Evolutionary conservation across 1,284 basidiomycete genomes (phyloP), one percentile per base, ranked within the genome.

Genomic region (Pseudozyma tsukubaensis): DNA sequence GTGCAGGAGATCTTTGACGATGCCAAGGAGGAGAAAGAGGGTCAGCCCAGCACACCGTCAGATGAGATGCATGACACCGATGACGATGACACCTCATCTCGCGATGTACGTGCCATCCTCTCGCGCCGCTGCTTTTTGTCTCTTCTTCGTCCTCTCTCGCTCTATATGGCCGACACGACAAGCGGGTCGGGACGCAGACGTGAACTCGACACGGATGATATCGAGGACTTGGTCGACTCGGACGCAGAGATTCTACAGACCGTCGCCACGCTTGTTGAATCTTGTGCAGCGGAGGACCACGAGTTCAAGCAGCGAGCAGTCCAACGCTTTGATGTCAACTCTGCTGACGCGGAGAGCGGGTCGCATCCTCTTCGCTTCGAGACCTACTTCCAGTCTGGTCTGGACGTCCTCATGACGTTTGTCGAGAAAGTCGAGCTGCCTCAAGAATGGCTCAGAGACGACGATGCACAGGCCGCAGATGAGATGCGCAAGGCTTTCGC

Each of bases 401-500:
- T 78, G 6, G 62, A 73, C 34, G 36, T 48, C 29, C 60, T 78
- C 57, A 68, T 81, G 59, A 55, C 59, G 29, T 77, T 80, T 35
- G 69, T 81, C 35, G 78, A 82, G 50, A 52, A 29, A 24, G 73
- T 68, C 1, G 60, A 74, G 11, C 19, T 67, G 14, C 77, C 77
- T 0, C 50, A 39, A 3, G 54, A 59, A 21, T 79, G 79, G 79
- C 35, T 48, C 16, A 36, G n/a, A 1, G 44, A 36, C 37, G 32
- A 21, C 11, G 50, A 58, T 29, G 29, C 36, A 14, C 58, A 71
- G 35, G 59, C 66, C 16, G 62, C 61, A 4, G 72, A 71, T 19
- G 82, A 85, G 39, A 90, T 89, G 84, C 88, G 90, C 78, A 92
- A 92, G 80, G 87, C 88, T 0, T 91, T 96, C 62, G 89, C 90